Base-by-base conservation (phyloP, 345 rosid species). In the Noccaea caerulescens region DNA sequence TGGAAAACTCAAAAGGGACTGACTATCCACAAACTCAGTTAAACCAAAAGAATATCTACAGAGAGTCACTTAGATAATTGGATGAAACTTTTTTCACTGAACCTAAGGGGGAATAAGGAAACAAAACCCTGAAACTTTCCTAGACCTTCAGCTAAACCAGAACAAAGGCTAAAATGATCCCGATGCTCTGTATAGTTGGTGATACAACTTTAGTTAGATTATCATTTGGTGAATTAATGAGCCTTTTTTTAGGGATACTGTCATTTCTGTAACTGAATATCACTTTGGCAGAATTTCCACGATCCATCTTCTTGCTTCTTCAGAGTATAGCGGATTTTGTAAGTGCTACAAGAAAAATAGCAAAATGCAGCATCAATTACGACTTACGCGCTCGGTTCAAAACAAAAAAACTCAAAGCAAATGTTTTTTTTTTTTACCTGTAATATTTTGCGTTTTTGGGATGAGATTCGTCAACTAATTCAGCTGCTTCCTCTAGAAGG, bases 401-500 rank as follows among this genome's bases (percentile, higher is more conserved):
- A 51, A 43, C 27, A 5, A 7, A 43, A 25, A 16, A 16, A 16
- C 23, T 1, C 11, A 41, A 42, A 32, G 60, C 32, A 47, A 14
- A 8, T 9, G n/a, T 64, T 34, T 25, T 25, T 25, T 25, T 25
- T 25, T 25, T 16, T 66, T 43, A 89, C 99, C 99, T 85, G 82
- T 86, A 89, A 76, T 94, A 94, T 75, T 86, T 91, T 51, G 92
- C 87, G 65, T 89, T 85, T 78, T 84, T 83, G 54, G 81, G 86
- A 75, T 78, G 88, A 68, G 89, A 80, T 58, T 82, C 95, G 42
- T 89, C 95, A 67, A 94, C 95, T 82, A 94, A 87, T 81, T 91
- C 96, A 2, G 99, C 99, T 58, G 97, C 99, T 84, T 94, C 99
- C 83, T 94, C 95, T 12, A 94, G 59, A 62, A 83, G 83, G 33